A percentile compares a stretch with the other conserved stretches of the same genome.
These are phyloP conservation scores for Tulasnella sp. DNA, from an alignment of 768 basidiomycete species.

Conservation along the genomic window DNA sequence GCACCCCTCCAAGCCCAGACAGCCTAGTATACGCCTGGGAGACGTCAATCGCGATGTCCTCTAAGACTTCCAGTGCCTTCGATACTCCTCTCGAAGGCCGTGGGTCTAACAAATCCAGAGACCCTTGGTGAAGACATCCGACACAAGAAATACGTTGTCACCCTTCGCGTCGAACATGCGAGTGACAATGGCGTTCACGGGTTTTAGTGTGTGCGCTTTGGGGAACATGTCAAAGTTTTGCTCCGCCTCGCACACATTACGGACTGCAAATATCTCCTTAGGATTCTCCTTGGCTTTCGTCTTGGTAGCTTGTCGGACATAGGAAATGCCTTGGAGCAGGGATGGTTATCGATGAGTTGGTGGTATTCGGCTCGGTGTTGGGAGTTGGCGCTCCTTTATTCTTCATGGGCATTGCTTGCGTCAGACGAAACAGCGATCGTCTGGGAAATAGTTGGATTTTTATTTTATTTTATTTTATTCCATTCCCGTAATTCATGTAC, in stretches of 20 bases:
- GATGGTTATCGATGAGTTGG: too few species aligned
- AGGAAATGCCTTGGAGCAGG: conserved; percentile 17
- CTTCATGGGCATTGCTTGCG: conserved; percentile 39
- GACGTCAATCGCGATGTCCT: conserved; percentile 83
- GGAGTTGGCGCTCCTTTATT: conserved; percentile 27
- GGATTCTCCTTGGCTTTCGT: conserved; percentile 70
- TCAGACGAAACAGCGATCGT: conserved; percentile 48
- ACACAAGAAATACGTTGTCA: conserved; percentile 65
- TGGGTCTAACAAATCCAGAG: conserved; percentile 47
- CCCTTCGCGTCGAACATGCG: conserved; percentile 74
- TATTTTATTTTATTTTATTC: too few species aligned
- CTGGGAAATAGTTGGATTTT: conserved; percentile 67
- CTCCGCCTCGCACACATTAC: conserved; percentile 79
- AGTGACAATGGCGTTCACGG: conserved; percentile 67
- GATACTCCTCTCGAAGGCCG: conserved; percentile 66
- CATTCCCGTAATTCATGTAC: too few species aligned
- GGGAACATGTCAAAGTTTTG: conserved; percentile 73
- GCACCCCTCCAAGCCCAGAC: conserved; percentile 49
- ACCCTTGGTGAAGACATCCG: conserved; percentile 61
- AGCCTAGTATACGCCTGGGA: conserved; percentile 74
- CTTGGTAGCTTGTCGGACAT: conserved; percentile 57
- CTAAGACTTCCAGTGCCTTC: conserved; percentile 60
- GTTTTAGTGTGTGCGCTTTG: conserved; percentile 44
- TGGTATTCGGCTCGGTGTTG: too few species aligned
- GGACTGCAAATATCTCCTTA: conserved; percentile 80